Evolutionary conservation across 306 rosid species (phyloP), one percentile per base, ranked within the genome.

Genomic region (Mimosa pudica): DNA sequence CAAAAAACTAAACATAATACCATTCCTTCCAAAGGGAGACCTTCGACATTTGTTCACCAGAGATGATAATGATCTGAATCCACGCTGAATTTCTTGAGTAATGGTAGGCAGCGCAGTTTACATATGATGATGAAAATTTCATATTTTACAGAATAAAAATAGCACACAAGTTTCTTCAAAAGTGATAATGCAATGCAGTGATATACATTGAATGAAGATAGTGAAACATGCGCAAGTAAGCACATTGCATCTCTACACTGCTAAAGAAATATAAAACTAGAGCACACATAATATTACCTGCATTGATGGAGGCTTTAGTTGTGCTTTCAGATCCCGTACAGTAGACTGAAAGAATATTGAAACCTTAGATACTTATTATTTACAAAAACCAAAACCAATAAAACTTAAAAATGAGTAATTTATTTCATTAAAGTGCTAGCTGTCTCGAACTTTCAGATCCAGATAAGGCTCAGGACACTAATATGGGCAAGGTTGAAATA

Each of bases 221-320:
- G 44, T n/a, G 46, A 67, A 74, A 68, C n/a, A 60, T 35, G n/a
- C 61, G 42, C 52, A 63, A 14, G 79, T 45, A 67, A 48, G 61
- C 38, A 49, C 66, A 70, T 49, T 38, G 8, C 67, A 70, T 66
- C 61, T 73, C 70, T 61, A 47, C 62, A 61, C 24, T 20, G 52
- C 55, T 16, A 20, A 20, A 61, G 49, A 82, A 48, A 68, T 46
- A 73, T 58, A 71, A 67, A 46, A 63, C 48, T 57, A 73, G 58
- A 55, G 44, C 70, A 47, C 74, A 47, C 45, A 49, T 30, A 51
- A 45, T 77, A 77, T 84, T 84, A 89, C 98, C 95, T 91, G 97
- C 97, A 94, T 88, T 70, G 98, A 94, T 75, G 97, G 98, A 8
- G 97, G 98, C 92, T 94, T 94, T 80, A 94, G 91, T 84, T 92